Percentiles rank a stretch among this genome's conserved stretches.
Evolutionary conservation across 305 asterid species (phyloP).

Genomic region (Fraxinus angustifolia): DNA sequence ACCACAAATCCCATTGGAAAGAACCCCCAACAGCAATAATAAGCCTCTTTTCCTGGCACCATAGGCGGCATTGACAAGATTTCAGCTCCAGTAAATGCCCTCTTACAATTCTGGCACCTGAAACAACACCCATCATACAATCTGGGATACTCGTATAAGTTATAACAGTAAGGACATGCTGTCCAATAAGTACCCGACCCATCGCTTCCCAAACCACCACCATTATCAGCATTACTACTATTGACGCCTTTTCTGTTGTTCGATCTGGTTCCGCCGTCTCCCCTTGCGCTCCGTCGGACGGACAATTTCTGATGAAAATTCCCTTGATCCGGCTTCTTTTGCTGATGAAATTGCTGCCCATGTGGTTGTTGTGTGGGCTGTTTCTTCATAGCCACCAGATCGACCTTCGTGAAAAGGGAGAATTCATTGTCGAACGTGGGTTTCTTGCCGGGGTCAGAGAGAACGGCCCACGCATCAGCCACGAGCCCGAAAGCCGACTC

Average conservation of each 20-base stretch:
- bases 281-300: constrained; percentile 55
- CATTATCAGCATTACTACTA: constrained; percentile 17
- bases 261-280: constrained; percentile 18
- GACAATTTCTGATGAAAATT: constrained; percentile 52
- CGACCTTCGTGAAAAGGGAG: constrained; percentile 52
- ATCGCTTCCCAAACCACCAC: constrained; percentile 8
- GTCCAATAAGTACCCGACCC: constrained; percentile 56
- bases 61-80: constrained; percentile 60
- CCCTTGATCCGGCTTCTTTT: constrained; percentile 14
- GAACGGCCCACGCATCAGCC: constrained; percentile 75
- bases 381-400: constrained; percentile 52
- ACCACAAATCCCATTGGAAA: constrained; percentile 74
- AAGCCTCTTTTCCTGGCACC: constrained; percentile 79
- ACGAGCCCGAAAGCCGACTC: constrained; percentile 85
- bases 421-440: constrained; percentile 49
- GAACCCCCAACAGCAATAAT: constrained; percentile 89
- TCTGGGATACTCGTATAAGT: constrained; percentile 62
- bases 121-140: constrained; percentile 66
- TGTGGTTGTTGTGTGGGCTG: constrained; percentile 20
- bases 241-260: constrained; percentile 12
- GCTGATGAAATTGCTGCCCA: constrained; percentile 25
- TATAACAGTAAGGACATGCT: constrained; percentile 82
- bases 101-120: constrained; percentile 64
- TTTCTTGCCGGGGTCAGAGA: constrained; percentile 68
- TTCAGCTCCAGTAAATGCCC: constrained; percentile 70